Percentiles rank a stretch among this genome's conserved stretches.
phyloP scores from a whole-genome alignment of 1,284 basidiomycete genomes.

The Rhodotorula sp. region DNA sequence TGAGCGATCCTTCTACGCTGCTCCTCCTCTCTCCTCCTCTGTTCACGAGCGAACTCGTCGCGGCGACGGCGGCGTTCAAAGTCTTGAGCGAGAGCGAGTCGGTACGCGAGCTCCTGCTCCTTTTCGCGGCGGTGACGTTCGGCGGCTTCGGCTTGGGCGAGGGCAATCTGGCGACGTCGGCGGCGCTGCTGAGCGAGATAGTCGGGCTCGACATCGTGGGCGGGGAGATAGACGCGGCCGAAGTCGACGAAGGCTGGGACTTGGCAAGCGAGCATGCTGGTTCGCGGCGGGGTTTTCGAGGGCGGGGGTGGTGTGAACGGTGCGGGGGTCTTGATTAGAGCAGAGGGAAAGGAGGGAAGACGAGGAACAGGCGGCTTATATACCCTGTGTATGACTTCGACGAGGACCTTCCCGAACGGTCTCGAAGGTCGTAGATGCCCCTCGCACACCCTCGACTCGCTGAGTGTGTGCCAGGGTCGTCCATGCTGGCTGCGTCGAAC shows the following conservation, averaged over 20 bases:
- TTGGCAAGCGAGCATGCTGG: background rate
- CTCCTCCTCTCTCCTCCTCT: background rate
- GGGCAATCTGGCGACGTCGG: background rate
- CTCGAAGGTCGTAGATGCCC: background rate
- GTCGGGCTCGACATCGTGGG: background rate
- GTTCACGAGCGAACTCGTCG: background rate
- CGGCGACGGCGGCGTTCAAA: background rate
- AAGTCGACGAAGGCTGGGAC: background rate
- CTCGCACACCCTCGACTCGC: too few relatives aligned
- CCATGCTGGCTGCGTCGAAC: too few relatives aligned
- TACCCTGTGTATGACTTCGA: background rate
- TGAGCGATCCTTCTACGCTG: background rate
- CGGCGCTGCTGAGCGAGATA: constrained; percentile 1
- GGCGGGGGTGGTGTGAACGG: background rate
- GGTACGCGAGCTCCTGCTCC: background rate
- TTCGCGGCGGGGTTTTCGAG: background rate
- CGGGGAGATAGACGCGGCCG: background rate
- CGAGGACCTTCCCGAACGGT: background rate
- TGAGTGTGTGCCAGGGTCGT: too few relatives aligned
- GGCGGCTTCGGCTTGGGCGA: background rate
- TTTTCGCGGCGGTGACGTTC: background rate
- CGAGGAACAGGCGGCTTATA: background rate
- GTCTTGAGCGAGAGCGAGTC: background rate
- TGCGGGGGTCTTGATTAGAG: background rate
- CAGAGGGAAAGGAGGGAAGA: background rate